phyloP scores from a whole-genome alignment of 1,139 yeast genomes.

The Debaryomyces psychrophilus region DNA sequence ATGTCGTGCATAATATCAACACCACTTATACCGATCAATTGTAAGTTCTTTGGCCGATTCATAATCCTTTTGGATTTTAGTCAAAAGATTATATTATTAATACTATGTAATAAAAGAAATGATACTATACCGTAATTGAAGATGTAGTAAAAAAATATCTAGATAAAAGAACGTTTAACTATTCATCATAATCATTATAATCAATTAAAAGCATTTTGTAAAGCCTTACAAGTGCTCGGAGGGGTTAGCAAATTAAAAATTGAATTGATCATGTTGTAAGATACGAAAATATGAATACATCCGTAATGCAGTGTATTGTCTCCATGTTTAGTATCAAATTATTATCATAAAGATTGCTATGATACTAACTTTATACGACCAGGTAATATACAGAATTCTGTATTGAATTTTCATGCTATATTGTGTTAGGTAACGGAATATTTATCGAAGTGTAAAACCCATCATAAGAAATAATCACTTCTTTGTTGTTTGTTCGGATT shows the following conservation, averaged over 20 bases:
- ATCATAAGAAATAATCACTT: conserved; percentile 78
- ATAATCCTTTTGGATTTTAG: background rate
- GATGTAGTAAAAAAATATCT: conserved; percentile 5
- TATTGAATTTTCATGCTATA: background rate
- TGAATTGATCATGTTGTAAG: conserved; percentile 2
- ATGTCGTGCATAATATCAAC: too few relatives aligned
- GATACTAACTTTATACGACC: background rate
- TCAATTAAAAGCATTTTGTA: conserved; percentile 6
- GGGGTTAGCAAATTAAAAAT: background rate
- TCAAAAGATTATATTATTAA: background rate
- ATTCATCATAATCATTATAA: conserved; percentile 15
- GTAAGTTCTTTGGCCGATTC: too few relatives aligned
- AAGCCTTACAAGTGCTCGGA: background rate
- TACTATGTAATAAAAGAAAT: conserved; percentile 5
- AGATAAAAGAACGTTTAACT: conserved; percentile 8
- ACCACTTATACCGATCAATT: too few relatives aligned
- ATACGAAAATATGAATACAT: background rate
- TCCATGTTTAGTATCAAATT: background rate
- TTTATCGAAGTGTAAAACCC: background rate
- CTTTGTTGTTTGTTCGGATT: conserved; percentile 74
- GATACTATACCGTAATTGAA: conserved; percentile 9
- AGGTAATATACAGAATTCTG: background rate
- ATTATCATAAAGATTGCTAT: background rate
- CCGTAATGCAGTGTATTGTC: background rate
- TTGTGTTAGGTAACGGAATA: background rate